A percentile compares a stretch with the other conserved stretches of the same genome.
phyloP scores from a whole-genome alignment of 345 rosid species.

The Acer campestre region DNA sequence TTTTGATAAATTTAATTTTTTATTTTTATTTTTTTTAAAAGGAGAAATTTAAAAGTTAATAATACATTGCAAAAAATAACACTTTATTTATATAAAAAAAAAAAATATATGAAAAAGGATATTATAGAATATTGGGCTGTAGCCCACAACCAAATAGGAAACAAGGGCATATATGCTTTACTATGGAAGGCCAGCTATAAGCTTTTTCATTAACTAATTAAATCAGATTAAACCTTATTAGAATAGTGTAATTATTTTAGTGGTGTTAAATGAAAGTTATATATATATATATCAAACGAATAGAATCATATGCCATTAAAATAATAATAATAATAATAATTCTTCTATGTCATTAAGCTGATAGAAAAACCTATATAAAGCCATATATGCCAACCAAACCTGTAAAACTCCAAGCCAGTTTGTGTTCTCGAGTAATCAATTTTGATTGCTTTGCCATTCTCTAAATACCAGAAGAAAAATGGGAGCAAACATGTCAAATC shows the following conservation, averaged over 20 bases:
- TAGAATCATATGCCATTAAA: slow-evolving; percentile 5
- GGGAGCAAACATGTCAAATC: slow-evolving; percentile 29
- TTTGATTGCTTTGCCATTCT: background rate
- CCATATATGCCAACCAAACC: background rate
- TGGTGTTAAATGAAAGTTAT: background rate
- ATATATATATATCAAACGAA: background rate
- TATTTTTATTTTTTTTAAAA: no score
- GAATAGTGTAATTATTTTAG: background rate
- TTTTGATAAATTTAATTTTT: no score
- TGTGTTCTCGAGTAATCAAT: background rate
- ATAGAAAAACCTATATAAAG: slow-evolving; percentile 24
- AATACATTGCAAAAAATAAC: no score
- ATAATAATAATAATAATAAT: background rate
- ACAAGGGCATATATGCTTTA: no score
- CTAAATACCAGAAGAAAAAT: slow-evolving; percentile 14
- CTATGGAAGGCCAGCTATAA: no score
- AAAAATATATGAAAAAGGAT: no score
- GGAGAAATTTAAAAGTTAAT: no score
- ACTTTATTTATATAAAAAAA: no score
- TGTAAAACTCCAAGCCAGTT: background rate
- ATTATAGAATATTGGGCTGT: no score
- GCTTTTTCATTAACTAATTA: no score
- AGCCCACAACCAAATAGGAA: no score
- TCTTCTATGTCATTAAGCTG: background rate
- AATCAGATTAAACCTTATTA: background rate